Conservation (phyloP, 371 early-diverging fungal species). For the Mortierella sp. region DNA sequence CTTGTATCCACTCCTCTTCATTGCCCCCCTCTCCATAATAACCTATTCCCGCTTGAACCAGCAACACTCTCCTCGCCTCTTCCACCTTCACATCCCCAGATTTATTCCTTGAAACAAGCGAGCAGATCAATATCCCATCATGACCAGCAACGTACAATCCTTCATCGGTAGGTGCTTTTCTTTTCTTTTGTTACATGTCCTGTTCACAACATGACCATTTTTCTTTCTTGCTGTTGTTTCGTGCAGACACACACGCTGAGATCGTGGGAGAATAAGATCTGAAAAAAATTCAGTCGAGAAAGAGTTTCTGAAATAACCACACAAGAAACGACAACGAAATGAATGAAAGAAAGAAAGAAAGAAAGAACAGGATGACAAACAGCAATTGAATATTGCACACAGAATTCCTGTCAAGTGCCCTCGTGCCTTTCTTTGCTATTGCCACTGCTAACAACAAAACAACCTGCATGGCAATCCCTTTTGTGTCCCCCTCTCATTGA, state of each 20-base stretch:
- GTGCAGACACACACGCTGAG: not conserved
- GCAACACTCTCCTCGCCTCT: not conserved
- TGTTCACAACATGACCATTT: not conserved
- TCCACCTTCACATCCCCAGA: not conserved
- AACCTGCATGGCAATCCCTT: not conserved
- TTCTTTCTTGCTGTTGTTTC: not conserved
- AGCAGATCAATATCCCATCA: conserved; percentile 19
- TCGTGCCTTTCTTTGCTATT: not conserved
- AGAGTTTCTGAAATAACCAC: not conserved
- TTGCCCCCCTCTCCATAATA: not conserved
- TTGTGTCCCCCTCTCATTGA: not conserved
- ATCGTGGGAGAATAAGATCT: conserved; percentile 12
- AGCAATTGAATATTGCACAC: conserved; percentile 1
- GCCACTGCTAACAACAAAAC: not conserved
- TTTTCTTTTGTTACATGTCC: not conserved
- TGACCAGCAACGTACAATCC: conserved; percentile 45
- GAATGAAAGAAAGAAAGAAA: not conserved
- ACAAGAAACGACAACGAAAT: not conserved
- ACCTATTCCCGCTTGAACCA: conserved; percentile 3
- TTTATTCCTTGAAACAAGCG: not conserved
- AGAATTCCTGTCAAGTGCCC: not conserved
- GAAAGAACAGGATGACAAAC: not conserved
- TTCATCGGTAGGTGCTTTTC: conserved; percentile 44
- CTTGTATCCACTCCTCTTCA: not conserved
- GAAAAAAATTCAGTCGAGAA: not conserved